Evolutionary conservation across 805 yeast genomes (phyloP), one percentile per base, ranked within the genome.

Genomic region (Barnettozyma siamensis): DNA sequence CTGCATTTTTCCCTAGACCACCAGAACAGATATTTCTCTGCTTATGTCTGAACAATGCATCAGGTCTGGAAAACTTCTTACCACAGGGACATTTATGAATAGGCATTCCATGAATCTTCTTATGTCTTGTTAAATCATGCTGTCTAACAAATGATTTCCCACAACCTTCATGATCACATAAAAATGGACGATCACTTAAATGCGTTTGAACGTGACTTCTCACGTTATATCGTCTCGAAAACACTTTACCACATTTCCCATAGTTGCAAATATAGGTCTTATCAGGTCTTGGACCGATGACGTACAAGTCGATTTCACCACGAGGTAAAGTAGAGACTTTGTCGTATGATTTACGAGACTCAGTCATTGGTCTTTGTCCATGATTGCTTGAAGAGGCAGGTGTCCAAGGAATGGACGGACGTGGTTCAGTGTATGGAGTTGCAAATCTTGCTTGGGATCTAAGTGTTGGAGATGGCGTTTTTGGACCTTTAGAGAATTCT

Each of bases 171-270:
- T 47, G 50, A 31, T 68, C 70, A 65, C 99, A 93, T 0, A 73
- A 67, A 63, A 87, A 91, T 1, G 99, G 99, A 48, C 97, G 70
- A 60, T 94, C 99, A 59, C 91, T 81, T 37, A 93, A 65, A 68
- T 93, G 99, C 1, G 99, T 93, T 60, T 93, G 99, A 42, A 93
- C 89, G 61, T 93, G 99, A 0, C 96, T 87, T 47, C 98, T 70
- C 11, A 88, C 87, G 55, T 93, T 93, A 63, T 94, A 94, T 35
- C 96, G 72, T 56, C 99, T 72, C 7, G 88, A 79, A 63, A 93
- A 91, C 41, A 73, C 66, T 63, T 93, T 88, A 9, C 85, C 83
- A 64, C 99, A 93, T 41, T 72, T 71, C 13, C 83, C 75, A 61
- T 70, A 91, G 44, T 75, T 70, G 62, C 99, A 93, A 29, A 79